Conservation (phyloP, 148 eudicot species). For the Polygonum aviculare region DNA sequence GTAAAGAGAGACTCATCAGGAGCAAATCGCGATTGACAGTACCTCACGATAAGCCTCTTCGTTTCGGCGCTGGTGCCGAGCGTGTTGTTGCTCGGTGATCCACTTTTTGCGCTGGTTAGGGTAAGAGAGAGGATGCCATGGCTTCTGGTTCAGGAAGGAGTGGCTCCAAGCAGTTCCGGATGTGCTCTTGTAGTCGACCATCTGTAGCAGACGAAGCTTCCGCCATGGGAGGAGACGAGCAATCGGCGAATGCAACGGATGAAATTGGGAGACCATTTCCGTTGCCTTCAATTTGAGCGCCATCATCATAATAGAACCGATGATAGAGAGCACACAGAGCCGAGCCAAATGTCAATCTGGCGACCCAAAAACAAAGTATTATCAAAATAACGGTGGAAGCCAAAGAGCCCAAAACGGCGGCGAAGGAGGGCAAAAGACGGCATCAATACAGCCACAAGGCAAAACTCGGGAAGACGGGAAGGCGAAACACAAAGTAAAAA, state of each 20-base stretch:
- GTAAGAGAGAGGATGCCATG: conserved; percentile 99
- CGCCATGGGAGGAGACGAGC: not conserved
- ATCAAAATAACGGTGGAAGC: no score
- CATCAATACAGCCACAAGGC: no score
- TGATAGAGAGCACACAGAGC: not conserved
- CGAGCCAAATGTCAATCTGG: not conserved
- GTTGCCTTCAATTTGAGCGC: not conserved
- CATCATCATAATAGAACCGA: not conserved
- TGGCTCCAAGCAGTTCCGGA: conserved; percentile 98
- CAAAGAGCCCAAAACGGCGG: no score
- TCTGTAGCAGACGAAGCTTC: not conserved
- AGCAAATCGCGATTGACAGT: not conserved
- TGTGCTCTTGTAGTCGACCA: conserved; percentile 69
- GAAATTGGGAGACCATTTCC: not conserved
- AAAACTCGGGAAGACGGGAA: no score
- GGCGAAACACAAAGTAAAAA: no score
- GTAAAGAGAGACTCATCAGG: not conserved
- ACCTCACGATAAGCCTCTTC: conserved; percentile 93
- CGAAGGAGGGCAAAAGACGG: no score
- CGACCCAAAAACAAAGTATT: no score
- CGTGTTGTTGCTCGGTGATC: conserved; percentile 97
- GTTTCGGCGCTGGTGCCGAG: conserved; percentile 59
- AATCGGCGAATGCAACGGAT: conserved; percentile 6
- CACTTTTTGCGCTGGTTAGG: conserved; percentile 99
- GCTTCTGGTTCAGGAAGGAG: conserved; percentile 79